Base-by-base conservation (phyloP, 352 stramenopile species). In the Pythium coloratum region DNA sequence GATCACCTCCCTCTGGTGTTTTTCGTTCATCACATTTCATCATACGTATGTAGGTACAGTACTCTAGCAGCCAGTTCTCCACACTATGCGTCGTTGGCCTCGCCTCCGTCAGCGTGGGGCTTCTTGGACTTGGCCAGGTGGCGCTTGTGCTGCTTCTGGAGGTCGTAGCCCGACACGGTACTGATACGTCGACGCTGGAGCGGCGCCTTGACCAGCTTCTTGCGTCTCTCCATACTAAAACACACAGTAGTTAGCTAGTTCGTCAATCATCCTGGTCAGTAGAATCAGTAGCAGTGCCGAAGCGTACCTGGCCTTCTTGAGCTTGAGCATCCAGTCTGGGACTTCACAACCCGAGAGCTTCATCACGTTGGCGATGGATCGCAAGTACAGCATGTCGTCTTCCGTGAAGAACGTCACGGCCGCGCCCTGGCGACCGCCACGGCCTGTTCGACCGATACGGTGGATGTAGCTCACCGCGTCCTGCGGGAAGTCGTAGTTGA, bases 401-500 rank as follows among this genome's bases (percentile, higher is more conserved):
- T 99, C 96, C 1, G 97, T 99, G 70, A 99, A 99, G 59, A 99
- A 96, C 0, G 97, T 99, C 56, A 99, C 96, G 1, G 97, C 97
- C 28, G 90, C 84, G 32, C 97, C 97, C 64, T 94, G 85, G 51
- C 94, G 81, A 24, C 96, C 95, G 53, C 92, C 96, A 59, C 97
- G 85, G 56, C 97, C 97, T 2, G 94, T 99, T 59, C 97, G 88
- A 63, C 97, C 97, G 70, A 99, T 99, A 55, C 97, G 86, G 84
- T 99, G 95, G 56, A 99, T 97, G 78, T 99, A 99, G 59, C 91
- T 95, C 64, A 96, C 85, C 26, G 86, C 86, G 61, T 88, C 93
- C 82, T 95, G 91, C 9, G 98, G 97, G 67, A 99, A 98, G 79
- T 99, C 97, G 72, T 99, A 99, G 78, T 99, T 99, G 75, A 99